Evolutionary conservation across 768 basidiomycete genomes (phyloP).

Genomic region (Macrolepiota fuliginosa): DNA sequence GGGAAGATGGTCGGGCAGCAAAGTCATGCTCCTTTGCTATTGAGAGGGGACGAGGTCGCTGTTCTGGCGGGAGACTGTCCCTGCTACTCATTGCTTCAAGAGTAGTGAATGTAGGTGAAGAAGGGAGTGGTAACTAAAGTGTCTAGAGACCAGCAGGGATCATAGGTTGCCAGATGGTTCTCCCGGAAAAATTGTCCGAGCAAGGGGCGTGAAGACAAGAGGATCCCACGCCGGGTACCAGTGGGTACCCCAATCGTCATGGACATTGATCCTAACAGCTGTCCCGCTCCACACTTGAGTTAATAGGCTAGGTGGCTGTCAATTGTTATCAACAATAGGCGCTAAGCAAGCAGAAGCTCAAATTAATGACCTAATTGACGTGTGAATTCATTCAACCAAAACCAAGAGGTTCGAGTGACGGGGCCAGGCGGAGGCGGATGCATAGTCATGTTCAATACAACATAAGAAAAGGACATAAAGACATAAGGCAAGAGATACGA

Average conservation of each 20-base stretch:
- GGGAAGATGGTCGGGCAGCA: conserved; percentile 6
- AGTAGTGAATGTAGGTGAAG: conserved; percentile 1
- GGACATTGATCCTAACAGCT: not conserved
- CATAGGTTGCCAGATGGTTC: not conserved
- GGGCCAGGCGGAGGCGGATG: not conserved
- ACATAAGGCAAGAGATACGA: not conserved
- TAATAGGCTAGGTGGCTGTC: not conserved
- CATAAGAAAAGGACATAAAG: conserved; percentile 17
- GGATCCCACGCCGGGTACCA: conserved; percentile 1
- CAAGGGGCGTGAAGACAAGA: not conserved
- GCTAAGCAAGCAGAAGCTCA: not conserved
- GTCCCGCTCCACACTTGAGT: not conserved
- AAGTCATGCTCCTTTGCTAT: conserved; percentile 22
- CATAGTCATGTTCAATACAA: conserved; percentile 3
- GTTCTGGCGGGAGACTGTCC: conserved; percentile 9
- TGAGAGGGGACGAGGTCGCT: not conserved
- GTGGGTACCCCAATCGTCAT: conserved; percentile 10
- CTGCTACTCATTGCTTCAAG: conserved; percentile 12
- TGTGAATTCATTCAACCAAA: not conserved
- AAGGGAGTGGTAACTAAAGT: not conserved
- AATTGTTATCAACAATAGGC: not conserved
- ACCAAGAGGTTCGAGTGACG: not conserved
- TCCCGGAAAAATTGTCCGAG: not conserved
- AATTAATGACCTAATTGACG: not conserved
- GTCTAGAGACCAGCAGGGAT: not conserved